Percentiles rank a stretch among this genome's conserved stretches.
These are phyloP conservation scores for Hypoxylon sp. DNA, from an alignment of 2,329 filamentous ascomycete species.

Conservation along the genomic window DNA sequence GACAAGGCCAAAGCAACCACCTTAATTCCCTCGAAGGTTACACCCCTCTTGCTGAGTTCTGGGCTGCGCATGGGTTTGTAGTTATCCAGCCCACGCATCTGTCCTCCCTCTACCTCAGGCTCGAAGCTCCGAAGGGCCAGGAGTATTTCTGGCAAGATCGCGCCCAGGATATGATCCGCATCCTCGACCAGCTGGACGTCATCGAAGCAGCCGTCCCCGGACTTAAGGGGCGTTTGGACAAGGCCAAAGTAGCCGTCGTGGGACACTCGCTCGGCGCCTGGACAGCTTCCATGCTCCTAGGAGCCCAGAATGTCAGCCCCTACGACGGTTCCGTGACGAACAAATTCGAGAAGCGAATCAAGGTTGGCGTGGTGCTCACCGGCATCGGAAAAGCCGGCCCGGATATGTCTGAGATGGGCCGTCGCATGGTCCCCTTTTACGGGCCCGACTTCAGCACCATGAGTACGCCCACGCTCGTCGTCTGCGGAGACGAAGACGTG, in stretches of 20 bases:
- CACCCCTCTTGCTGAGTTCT: constrained; percentile 59
- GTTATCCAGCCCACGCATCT: constrained; percentile 62
- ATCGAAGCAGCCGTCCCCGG: constrained; percentile 55
- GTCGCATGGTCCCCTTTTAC: constrained; percentile 53
- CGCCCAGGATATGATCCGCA: constrained; percentile 55
- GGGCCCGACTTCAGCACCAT: constrained; percentile 55
- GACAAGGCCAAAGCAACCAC: constrained; percentile 57
- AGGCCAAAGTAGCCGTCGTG: constrained; percentile 53
- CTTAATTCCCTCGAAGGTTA: constrained; percentile 61
- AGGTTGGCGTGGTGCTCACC: constrained; percentile 56
- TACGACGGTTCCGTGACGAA: constrained; percentile 44
- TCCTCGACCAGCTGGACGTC: constrained; percentile 57
- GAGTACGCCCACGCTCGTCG: constrained; percentile 56
- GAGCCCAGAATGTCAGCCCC: constrained; percentile 55
- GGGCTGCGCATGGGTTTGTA: constrained; percentile 59
- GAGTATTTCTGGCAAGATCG: constrained; percentile 55
- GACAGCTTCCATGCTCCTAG: constrained; percentile 56
- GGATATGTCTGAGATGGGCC: constrained; percentile 51
- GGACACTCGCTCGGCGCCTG: constrained; percentile 59
- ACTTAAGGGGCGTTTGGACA: constrained; percentile 56
- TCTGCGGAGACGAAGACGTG: constrained; percentile 58
- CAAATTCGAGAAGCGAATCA: constrained; percentile 55
- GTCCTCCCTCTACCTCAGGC: constrained; percentile 53
- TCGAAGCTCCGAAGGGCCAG: constrained; percentile 44
- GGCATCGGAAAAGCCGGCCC: constrained; percentile 53